These are phyloP conservation scores for Phaeodactylum tricornutum DNA, from an alignment of 108 stramenopile species.

Conservation along the genomic window DNA sequence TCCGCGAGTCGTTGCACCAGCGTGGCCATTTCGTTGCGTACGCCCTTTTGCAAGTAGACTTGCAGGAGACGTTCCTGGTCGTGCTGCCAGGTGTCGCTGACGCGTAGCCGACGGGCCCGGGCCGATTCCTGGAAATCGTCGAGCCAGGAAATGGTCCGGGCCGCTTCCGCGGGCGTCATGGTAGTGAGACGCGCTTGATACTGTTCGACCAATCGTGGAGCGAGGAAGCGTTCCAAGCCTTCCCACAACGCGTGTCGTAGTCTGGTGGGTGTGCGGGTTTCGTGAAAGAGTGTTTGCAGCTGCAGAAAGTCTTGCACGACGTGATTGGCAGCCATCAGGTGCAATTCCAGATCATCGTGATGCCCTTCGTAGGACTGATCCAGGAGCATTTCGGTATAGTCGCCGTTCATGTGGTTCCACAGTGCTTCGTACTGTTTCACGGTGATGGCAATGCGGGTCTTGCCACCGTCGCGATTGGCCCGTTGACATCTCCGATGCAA, in stretches of 20 bases:
- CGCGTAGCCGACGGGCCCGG: no score
- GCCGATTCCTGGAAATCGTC: no score
- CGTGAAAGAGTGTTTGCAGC: background rate
- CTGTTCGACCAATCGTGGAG: background rate
- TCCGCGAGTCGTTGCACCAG: background rate
- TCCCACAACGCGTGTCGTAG: no score
- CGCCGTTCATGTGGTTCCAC: background rate
- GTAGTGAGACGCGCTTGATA: background rate
- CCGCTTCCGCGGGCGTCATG: background rate
- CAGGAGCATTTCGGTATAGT: background rate
- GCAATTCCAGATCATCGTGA: background rate
- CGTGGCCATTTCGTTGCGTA: background rate
- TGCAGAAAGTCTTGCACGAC: background rate
- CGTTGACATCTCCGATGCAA: no score
- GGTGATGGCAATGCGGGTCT: no score
- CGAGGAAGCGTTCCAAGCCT: background rate
- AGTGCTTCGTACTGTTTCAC: background rate
- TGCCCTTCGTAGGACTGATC: background rate
- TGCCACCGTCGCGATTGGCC: no score
- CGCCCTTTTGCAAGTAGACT: constrained; percentile 1
- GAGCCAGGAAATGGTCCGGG: background rate
- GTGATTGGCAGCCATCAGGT: constrained; percentile 1
- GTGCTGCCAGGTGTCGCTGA: background rate
- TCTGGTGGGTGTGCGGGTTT: no score
- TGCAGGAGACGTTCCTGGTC: background rate